Conservation (phyloP, 768 basidiomycete genomes). For the Boletus subcaerulescens region DNA sequence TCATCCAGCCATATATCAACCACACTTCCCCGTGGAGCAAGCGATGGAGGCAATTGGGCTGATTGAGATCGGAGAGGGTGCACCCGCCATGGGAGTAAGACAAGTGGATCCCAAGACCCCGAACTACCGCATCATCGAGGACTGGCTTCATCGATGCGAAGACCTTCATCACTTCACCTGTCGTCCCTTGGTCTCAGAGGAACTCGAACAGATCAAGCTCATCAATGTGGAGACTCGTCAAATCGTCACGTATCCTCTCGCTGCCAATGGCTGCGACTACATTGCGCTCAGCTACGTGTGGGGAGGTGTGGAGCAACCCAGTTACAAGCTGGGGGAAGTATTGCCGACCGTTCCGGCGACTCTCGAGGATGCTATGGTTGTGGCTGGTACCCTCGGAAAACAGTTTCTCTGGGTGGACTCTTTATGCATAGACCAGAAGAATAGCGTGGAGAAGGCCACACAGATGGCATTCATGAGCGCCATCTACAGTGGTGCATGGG, state of each 20-base stretch:
- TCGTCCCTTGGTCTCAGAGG: constrained; percentile 2
- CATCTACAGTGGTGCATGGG: constrained; percentile 15
- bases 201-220: constrained; percentile 4
- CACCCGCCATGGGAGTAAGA: constrained; percentile 1
- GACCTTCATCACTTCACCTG: constrained; percentile 8
- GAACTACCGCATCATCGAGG: constrained; percentile 4
- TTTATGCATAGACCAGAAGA: constrained; percentile 15
- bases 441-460: constrained; percentile 2
- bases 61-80: neutral
- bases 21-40: neutral
- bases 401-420: constrained; percentile 18
- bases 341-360: constrained; percentile 14
- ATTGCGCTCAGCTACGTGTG: constrained; percentile 18
- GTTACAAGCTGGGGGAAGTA: constrained; percentile 8
- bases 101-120: neutral
- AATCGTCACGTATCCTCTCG: constrained; percentile 3
- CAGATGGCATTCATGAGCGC: constrained; percentile 17
- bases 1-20: neutral
- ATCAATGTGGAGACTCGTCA: constrained; percentile 6
- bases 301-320: constrained; percentile 8
- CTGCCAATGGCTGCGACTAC: constrained; percentile 9
- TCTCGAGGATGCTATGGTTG: constrained; percentile 15
- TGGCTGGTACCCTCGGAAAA: constrained; percentile 12
- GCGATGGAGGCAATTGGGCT: constrained; percentile 8
- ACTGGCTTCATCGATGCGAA: constrained; percentile 7